Base-by-base conservation (phyloP, 1,139 yeast species). In the Kazachstania sp. region DNA sequence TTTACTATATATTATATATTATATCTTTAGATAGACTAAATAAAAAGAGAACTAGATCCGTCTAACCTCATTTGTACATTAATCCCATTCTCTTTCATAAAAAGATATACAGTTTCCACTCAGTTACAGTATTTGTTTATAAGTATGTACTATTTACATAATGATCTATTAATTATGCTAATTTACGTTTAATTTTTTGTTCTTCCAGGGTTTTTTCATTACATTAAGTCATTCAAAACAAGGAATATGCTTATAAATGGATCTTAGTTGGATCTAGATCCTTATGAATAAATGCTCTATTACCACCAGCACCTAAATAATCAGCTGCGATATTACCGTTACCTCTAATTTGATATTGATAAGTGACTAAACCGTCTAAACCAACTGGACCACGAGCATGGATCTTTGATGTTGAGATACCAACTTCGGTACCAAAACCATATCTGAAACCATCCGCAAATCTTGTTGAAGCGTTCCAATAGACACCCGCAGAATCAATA, bases 361-460 rank as follows among this genome's bases (percentile, higher is more conserved):
- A 94, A 56, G 95, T 86, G 67, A 88, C 95, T 55, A 94, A 74
- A 1, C 99, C 99, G 63, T 94, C 98, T 41, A 94, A 75, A 2
- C 99, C 99, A 35, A 94, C 97, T 12, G 98, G 99, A 1, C 99
- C 99, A 59, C 98, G 78, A 13, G 98, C 96, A 64, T 94, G 98
- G 55, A 94, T 87, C 66, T 92, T 92, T 63, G 90, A 88, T 42
- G 98, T 94, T 50, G 95, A 84, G 51, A 94, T 90, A 37, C 99
- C 99, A 29, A 94, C 98, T 67, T 94, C 99, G 8, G 98, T 84
- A 46, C 99, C 99, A 64, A 94, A 92, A 0, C 99, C 99, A 63
- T 88, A 94, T 64, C 98, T 78, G 73, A 87, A 92, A 2, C 99
- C 99, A 68, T 94, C 99, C 9, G 98, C 97, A 69, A 94, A 94